Conservation (phyloP, 148 eudicot species). For the Rhododendron vialii region DNA sequence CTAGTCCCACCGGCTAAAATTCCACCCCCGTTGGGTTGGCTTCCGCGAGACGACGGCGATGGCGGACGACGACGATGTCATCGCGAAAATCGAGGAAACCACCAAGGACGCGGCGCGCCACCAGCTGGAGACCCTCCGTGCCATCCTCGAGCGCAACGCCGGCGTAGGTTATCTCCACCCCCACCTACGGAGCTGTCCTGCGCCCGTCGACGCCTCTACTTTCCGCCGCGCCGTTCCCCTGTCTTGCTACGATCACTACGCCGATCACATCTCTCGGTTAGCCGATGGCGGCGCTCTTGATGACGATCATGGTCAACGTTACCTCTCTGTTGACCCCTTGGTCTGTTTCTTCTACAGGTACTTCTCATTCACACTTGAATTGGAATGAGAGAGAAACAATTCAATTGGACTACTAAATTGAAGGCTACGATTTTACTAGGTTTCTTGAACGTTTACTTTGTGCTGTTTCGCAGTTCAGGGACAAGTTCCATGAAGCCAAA, state of each 20-base stretch:
- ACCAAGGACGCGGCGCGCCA: conserved; percentile 30
- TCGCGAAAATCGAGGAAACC: conserved; percentile 23
- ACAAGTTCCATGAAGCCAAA: conserved; percentile 42
- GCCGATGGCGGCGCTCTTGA: conserved; percentile 22
- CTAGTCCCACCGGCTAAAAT: too few species aligned
- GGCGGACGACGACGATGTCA: conserved; percentile 29
- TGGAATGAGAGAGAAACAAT: too few species aligned
- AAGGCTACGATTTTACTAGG: background rate
- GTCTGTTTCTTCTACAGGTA: conserved; percentile 43
- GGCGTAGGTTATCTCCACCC: conserved; percentile 32
- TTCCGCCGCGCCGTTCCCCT: conserved; percentile 35
- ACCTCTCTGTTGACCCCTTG: conserved; percentile 5
- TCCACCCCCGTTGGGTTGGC: background rate
- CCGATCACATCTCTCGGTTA: conserved; percentile 23
- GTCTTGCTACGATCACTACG: conserved; percentile 34
- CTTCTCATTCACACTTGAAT: background rate
- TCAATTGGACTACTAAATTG: background rate
- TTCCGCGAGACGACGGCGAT: background rate
- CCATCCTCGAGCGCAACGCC: conserved; percentile 28
- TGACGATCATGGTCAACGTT: conserved; percentile 7
- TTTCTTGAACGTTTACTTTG: background rate
- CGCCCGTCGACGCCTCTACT: conserved; percentile 15
- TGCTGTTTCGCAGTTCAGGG: conserved; percentile 28
- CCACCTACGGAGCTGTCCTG: conserved; percentile 14
- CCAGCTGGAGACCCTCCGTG: conserved; percentile 28